phyloP scores from a whole-genome alignment of 257 asterid genomes.

The Solanum pinnatisectum region DNA sequence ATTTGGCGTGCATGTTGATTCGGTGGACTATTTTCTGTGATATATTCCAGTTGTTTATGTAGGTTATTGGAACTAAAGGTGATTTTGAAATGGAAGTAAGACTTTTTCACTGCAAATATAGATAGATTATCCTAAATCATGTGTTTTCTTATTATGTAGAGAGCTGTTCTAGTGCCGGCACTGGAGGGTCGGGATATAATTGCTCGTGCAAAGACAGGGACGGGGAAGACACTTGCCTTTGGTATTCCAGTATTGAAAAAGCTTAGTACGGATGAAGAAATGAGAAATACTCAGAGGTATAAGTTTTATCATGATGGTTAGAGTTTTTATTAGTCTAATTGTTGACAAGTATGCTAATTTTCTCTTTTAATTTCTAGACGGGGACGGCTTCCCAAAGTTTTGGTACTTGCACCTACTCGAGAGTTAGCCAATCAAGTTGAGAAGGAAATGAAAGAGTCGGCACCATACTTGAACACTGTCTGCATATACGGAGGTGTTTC shows the following conservation, averaged over 20 bases:
- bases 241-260: constrained; percentile 89
- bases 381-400: constrained; percentile 65
- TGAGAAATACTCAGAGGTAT: constrained; percentile 54
- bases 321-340: background rate
- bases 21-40: background rate
- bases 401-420: constrained; percentile 98
- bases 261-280: constrained; percentile 47
- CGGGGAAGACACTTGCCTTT: constrained; percentile 98
- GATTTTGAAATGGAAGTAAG: background rate
- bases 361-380: constrained; percentile 34
- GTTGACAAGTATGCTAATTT: constrained; percentile 1
- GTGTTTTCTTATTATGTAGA: constrained; percentile 29
- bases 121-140: background rate
- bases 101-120: background rate
- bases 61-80: background rate
- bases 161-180: constrained; percentile 87
- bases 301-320: background rate
- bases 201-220: constrained; percentile 98
- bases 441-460: constrained; percentile 78
- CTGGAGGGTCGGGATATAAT: constrained; percentile 87
- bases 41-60: background rate
- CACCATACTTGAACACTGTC: constrained; percentile 63
- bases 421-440: constrained; percentile 98
- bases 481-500: constrained; percentile 92
- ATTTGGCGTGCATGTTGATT: background rate